These are phyloP conservation scores for Heterobasidion occidentale DNA, from an alignment of 1,284 basidiomycete genomes.

Conservation along the genomic window DNA sequence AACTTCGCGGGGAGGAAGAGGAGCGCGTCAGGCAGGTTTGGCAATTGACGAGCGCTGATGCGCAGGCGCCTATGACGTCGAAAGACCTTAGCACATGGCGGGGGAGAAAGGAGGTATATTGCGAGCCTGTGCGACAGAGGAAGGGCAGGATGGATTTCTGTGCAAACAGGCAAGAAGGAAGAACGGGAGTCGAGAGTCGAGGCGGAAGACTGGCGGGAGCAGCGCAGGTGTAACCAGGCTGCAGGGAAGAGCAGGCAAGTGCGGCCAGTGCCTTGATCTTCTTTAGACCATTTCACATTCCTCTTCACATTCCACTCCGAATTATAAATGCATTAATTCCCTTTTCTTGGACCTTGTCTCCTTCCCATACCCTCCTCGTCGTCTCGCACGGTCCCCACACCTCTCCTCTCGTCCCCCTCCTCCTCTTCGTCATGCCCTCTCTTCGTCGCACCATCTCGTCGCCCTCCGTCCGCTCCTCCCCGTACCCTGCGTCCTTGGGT, in stretches of 20 bases:
- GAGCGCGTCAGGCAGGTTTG: neutral
- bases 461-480: conserved; percentile 53
- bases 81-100: neutral
- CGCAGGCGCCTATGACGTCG: neutral
- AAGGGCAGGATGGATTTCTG: neutral
- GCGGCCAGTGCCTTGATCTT: conserved; percentile 4
- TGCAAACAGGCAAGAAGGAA: neutral
- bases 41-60: neutral
- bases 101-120: neutral
- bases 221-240: neutral
- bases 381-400: neutral
- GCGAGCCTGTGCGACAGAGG: neutral
- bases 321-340: conserved; percentile 4
- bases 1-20: neutral
- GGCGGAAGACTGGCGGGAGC: too few relatives aligned
- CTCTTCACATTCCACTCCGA: neutral
- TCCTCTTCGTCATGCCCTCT: conserved; percentile 48
- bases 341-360: neutral
- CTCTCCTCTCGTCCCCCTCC: conserved; percentile 6
- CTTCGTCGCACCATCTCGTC: conserved; percentile 68
- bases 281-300: neutral
- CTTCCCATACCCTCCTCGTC: neutral
- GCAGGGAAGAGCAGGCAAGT: neutral
- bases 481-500: conserved; percentile 29
- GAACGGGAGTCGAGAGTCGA: neutral